Percentiles rank a stretch among this genome's conserved stretches.
Evolutionary conservation across 2,329 filamentous ascomycete species (phyloP).

Genomic region (Chalara sp.): DNA sequence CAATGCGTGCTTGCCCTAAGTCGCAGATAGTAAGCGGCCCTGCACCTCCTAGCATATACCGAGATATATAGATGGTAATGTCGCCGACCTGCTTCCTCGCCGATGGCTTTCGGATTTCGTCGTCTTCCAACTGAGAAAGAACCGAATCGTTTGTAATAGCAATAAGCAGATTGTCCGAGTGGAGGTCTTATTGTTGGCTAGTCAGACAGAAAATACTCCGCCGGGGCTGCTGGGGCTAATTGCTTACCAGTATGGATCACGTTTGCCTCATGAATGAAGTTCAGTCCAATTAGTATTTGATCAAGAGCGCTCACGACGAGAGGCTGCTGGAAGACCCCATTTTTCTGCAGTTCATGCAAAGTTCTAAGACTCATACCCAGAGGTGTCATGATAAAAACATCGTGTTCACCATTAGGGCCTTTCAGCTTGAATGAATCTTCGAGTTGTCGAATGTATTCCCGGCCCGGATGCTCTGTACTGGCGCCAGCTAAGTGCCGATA

Average conservation of each 20-base stretch:
- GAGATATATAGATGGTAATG: constrained; percentile 7
- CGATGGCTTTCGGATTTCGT: constrained; percentile 8
- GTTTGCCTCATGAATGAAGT: constrained; percentile 10
- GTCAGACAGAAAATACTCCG: not conserved
- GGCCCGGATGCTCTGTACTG: constrained; percentile 7
- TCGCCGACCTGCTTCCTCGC: constrained; percentile 11
- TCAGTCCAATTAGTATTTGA: constrained; percentile 5
- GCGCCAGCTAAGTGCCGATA: constrained; percentile 5
- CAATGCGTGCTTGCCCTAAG: constrained; percentile 10
- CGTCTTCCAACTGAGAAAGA: constrained; percentile 11
- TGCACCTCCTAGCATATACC: constrained; percentile 8
- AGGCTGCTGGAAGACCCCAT: constrained; percentile 5
- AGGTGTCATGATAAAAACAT: constrained; percentile 28
- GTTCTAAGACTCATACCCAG: constrained; percentile 32
- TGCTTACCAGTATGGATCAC: constrained; percentile 11
- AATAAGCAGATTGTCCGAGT: constrained; percentile 13
- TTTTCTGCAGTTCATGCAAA: constrained; percentile 22
- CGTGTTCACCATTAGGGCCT: constrained; percentile 26
- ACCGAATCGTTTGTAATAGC: constrained; percentile 9
- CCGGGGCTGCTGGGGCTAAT: not conserved
- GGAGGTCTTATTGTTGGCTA: constrained; percentile 7
- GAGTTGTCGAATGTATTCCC: constrained; percentile 25
- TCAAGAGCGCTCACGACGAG: constrained; percentile 4
- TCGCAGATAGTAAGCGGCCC: constrained; percentile 10
- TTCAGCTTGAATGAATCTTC: constrained; percentile 30